These are phyloP conservation scores for Prunus yedoensis DNA, from an alignment of 331 rosid species.

Conservation along the genomic window DNA sequence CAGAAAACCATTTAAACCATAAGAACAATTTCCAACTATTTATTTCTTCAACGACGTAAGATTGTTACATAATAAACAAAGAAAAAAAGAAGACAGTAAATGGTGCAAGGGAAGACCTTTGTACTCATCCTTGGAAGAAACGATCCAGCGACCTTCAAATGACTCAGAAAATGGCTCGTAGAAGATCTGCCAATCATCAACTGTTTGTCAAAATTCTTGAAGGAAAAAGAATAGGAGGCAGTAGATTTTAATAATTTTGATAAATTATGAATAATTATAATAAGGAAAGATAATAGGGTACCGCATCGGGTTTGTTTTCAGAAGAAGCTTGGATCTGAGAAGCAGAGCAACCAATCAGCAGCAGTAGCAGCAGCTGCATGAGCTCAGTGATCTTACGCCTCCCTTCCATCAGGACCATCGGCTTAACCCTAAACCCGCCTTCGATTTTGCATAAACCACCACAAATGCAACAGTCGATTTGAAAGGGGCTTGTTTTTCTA, in stretches of 20 bases:
- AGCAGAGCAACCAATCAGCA: constrained; percentile 25
- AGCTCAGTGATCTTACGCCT: constrained; percentile 5
- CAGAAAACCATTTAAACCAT: neutral
- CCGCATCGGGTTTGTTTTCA: constrained; percentile 30
- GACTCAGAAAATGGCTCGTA: constrained; percentile 82
- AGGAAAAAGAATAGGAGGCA: no score
- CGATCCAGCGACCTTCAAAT: constrained; percentile 76
- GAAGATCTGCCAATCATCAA: constrained; percentile 46
- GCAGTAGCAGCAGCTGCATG: neutral
- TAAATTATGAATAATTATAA: neutral
- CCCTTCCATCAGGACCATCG: constrained; percentile 13
- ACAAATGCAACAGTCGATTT: neutral
- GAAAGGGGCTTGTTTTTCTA: neutral
- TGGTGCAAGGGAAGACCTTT: constrained; percentile 36
- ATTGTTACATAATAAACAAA: neutral
- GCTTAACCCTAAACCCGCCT: neutral
- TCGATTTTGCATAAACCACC: neutral
- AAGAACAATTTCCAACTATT: neutral
- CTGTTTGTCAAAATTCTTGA: neutral
- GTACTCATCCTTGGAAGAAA: constrained; percentile 63
- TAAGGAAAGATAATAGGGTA: constrained; percentile 13
- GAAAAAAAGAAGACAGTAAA: neutral
- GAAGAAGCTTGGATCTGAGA: constrained; percentile 30
- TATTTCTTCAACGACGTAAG: neutral
- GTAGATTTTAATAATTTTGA: no score